These are phyloP conservation scores for Melanomma pulvis-pyrius DNA, from an alignment of 495 filamentous ascomycete genomes.

Conservation along the genomic window DNA sequence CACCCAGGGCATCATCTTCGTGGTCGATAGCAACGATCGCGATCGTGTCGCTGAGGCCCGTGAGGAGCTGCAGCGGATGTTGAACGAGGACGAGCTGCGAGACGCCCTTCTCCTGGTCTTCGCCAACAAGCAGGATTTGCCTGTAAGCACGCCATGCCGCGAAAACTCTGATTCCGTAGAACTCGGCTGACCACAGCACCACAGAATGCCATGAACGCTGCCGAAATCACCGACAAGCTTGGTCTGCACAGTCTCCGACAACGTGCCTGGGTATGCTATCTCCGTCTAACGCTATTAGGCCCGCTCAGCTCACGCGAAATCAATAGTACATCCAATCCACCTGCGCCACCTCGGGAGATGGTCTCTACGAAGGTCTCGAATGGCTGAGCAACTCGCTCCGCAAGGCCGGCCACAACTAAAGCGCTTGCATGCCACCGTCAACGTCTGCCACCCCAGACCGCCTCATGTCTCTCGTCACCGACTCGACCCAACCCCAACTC, in stretches of 20 bases:
- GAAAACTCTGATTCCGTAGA: background rate
- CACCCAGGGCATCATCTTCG: slow-evolving; percentile 99
- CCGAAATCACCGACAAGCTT: slow-evolving; percentile 99
- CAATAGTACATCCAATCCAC: slow-evolving; percentile 98
- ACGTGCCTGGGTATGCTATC: slow-evolving; percentile 88
- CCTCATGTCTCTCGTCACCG: background rate
- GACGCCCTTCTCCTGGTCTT: slow-evolving; percentile 98
- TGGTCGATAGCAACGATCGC: slow-evolving; percentile 99
- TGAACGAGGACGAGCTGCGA: slow-evolving; percentile 99
- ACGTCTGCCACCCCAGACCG: slow-evolving; percentile 9
- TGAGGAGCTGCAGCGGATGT: slow-evolving; percentile 99
- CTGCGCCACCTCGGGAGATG: slow-evolving; percentile 98
- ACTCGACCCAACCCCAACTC: background rate
- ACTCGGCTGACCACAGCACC: slow-evolving; percentile 6
- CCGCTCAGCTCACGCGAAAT: background rate
- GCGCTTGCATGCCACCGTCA: background rate
- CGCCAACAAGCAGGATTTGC: slow-evolving; percentile 99
- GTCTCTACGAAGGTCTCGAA: slow-evolving; percentile 99
- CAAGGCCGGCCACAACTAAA: slow-evolving; percentile 83
- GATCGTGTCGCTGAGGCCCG: slow-evolving; percentile 99
- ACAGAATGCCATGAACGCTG: slow-evolving; percentile 98
- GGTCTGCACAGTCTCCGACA: slow-evolving; percentile 97
- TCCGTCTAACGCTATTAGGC: slow-evolving; percentile 10
- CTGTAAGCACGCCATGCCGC: slow-evolving; percentile 61
- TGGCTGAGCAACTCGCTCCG: slow-evolving; percentile 96